These are phyloP conservation scores for Alnus glutinosa DNA, from an alignment of 306 rosid species.

Conservation along the genomic window DNA sequence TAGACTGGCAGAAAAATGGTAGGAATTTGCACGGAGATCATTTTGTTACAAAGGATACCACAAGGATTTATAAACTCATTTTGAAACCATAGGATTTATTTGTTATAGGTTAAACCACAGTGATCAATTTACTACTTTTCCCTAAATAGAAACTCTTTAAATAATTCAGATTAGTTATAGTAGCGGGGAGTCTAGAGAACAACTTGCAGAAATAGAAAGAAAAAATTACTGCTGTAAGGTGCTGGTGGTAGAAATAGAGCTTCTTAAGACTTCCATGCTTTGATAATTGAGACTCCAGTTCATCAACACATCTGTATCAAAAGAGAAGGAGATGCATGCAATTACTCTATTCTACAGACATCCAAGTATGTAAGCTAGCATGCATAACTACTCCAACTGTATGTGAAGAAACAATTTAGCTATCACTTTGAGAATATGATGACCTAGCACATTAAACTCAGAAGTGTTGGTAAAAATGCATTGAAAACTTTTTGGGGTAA, in stretches of 20 bases:
- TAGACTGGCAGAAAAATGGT: no score
- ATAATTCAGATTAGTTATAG: slow-evolving; percentile 6
- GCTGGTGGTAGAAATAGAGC: slow-evolving; percentile 93
- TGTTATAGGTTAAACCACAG: no score
- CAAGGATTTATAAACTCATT: no score
- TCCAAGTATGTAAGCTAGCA: background rate
- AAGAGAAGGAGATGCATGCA: slow-evolving; percentile 20
- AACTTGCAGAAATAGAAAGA: slow-evolving; percentile 19
- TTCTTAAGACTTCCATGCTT: slow-evolving; percentile 92
- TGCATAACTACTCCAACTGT: slow-evolving; percentile 1
- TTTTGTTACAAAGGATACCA: no score
- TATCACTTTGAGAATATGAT: background rate
- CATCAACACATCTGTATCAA: slow-evolving; percentile 85
- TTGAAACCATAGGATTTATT: no score
- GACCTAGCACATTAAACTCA: background rate
- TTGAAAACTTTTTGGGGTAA: background rate
- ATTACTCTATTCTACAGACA: slow-evolving; percentile 15
- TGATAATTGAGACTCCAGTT: slow-evolving; percentile 85
- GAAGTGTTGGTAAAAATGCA: background rate
- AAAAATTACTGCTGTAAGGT: slow-evolving; percentile 82
- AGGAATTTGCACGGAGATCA: no score
- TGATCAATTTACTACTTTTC: no score
- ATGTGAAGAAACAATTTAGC: background rate
- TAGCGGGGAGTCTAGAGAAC: slow-evolving; percentile 13
- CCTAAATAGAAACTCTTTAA: background rate